Conservation (phyloP, 2,329 filamentous ascomycete species). For the Dactylellina leptospora region DNA sequence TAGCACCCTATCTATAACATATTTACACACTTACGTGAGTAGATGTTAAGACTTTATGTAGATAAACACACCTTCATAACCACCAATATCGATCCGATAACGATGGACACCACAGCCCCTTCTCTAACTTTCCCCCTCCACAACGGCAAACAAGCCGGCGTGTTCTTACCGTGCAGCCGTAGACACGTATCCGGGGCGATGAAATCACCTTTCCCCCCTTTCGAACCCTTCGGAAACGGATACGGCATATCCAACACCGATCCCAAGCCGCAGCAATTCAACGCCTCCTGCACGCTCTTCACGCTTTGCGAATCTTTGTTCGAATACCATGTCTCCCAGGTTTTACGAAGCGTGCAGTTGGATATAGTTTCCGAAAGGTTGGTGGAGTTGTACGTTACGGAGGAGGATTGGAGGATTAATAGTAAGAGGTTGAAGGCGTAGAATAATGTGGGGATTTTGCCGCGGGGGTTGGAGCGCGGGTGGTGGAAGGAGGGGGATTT, state of each 20-base stretch:
- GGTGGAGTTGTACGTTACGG: neutral
- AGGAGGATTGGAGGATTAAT: neutral
- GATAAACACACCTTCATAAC: constrained; percentile 15
- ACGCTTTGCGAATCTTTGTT: constrained; percentile 5
- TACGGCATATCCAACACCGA: constrained; percentile 18
- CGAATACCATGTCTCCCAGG: constrained; percentile 33
- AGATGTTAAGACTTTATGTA: neutral
- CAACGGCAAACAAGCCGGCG: constrained; percentile 8
- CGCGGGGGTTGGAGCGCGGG: neutral
- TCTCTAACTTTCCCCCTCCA: constrained; percentile 24
- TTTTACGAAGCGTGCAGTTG: constrained; percentile 7
- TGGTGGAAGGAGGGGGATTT: constrained; percentile 38
- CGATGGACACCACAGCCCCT: neutral
- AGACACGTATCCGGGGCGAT: constrained; percentile 6
- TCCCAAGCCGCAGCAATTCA: constrained; percentile 35
- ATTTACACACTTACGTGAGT: neutral
- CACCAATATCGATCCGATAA: neutral
- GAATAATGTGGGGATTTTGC: neutral
- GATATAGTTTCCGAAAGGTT: neutral
- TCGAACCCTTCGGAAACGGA: constrained; percentile 8
- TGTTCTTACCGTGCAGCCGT: neutral
- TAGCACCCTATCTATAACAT: neutral
- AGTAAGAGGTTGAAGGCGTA: constrained; percentile 4
- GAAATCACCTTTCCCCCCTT: neutral
- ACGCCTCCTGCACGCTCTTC: constrained; percentile 13